phyloP scores from a whole-genome alignment of 129 eudicot species.

The Saussurea involucrata region DNA sequence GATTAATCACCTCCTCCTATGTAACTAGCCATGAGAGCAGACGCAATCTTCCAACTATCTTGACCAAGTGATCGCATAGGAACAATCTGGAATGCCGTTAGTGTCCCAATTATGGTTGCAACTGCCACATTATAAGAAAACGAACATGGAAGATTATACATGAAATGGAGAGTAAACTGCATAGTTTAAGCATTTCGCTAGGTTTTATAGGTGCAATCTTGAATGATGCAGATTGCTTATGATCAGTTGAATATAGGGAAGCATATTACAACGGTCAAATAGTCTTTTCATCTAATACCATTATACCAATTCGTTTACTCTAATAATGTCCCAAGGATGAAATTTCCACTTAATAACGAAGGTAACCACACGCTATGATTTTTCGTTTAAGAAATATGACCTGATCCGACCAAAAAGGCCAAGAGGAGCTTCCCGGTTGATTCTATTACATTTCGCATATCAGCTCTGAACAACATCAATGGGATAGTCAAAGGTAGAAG shows the following conservation, averaged over 20 bases:
- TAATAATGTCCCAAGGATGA: not conserved
- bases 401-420: slow-evolving; percentile 81
- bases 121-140: slow-evolving; percentile 36
- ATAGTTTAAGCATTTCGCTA: not conserved
- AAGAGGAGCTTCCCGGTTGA: slow-evolving; percentile 60
- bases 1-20: slow-evolving; percentile 78
- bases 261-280: not conserved
- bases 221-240: not conserved
- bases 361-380: not conserved
- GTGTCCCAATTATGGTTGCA: slow-evolving; percentile 67
- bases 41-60: slow-evolving; percentile 88
- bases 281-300: no score
- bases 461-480: slow-evolving; percentile 75
- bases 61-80: slow-evolving; percentile 91
- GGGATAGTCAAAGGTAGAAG: slow-evolving; percentile 72
- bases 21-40: slow-evolving; percentile 92
- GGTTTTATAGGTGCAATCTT: not conserved
- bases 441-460: slow-evolving; percentile 43
- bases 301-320: no score
- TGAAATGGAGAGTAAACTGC: not conserved
- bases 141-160: not conserved
- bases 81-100: slow-evolving; percentile 61
- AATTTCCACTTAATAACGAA: not conserved
- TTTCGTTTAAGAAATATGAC: slow-evolving; percentile 30
- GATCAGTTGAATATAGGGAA: not conserved